Evolutionary conservation across 2,329 filamentous ascomycete genomes (phyloP).

Genomic region (Aotearoamyces nothofagi): DNA sequence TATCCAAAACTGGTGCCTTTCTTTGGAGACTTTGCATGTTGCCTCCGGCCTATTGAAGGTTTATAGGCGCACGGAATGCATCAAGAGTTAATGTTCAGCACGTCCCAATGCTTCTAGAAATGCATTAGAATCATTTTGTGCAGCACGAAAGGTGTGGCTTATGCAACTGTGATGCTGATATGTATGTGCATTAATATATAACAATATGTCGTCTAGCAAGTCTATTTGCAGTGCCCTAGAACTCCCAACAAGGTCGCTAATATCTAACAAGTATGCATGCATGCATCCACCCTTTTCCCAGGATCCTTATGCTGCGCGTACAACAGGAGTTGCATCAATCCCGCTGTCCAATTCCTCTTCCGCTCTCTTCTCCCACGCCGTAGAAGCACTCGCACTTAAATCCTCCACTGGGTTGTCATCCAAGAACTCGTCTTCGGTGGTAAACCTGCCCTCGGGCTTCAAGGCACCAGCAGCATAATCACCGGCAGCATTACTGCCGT

Average conservation of each 20-base stretch:
- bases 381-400: background rate
- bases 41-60: too few species aligned
- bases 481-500: constrained; percentile 47
- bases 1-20: too few species aligned
- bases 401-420: background rate
- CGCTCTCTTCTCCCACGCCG: background rate
- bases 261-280: background rate
- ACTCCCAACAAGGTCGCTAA: background rate
- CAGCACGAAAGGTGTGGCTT: background rate
- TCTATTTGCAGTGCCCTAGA: background rate
- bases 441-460: too few species aligned
- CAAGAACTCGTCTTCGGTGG: background rate
- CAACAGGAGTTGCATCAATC: background rate
- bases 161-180: background rate
- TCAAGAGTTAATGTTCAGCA: too few species aligned
- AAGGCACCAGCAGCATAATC: constrained; percentile 20
- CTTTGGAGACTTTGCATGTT: too few species aligned
- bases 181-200: too few species aligned
- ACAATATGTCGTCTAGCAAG: background rate
- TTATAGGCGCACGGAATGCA: too few species aligned
- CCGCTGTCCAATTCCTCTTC: background rate
- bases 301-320: background rate
- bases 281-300: background rate
- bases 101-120: too few species aligned
- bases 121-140: background rate